A percentile compares a stretch with the other conserved stretches of the same genome.
Conservation (phyloP, 2,329 filamentous ascomycete genomes). For the Penicillium oxalicum region DNA sequence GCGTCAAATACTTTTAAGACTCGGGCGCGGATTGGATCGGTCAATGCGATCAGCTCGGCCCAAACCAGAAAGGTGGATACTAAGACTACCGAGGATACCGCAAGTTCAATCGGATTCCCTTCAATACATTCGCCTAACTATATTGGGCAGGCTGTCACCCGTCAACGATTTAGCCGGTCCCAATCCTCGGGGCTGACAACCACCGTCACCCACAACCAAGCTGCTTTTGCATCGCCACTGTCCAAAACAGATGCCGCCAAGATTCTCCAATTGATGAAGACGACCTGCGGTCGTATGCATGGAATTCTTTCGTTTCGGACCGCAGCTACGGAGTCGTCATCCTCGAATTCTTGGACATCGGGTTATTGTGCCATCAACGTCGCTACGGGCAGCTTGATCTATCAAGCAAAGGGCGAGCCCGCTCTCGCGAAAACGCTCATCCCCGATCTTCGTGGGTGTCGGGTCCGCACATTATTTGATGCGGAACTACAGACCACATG, state of each 20-base stretch:
- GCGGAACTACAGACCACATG: slow-evolving; percentile 42
- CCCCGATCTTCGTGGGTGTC: slow-evolving; percentile 45
- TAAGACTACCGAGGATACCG: slow-evolving; percentile 35
- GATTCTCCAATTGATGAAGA: slow-evolving; percentile 48
- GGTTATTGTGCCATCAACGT: slow-evolving; percentile 50
- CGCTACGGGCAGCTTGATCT: slow-evolving; percentile 45
- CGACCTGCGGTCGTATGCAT: slow-evolving; percentile 48
- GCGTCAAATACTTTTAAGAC: slow-evolving; percentile 29
- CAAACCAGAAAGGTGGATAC: slow-evolving; percentile 33
- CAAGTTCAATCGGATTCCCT: slow-evolving; percentile 44
- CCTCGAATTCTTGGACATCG: slow-evolving; percentile 42
- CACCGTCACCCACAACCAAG: slow-evolving; percentile 23
- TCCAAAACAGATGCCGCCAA: slow-evolving; percentile 43
- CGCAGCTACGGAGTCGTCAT: slow-evolving; percentile 39
- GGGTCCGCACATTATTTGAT: slow-evolving; percentile 45
- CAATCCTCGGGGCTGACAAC: slow-evolving; percentile 24
- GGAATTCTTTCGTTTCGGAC: slow-evolving; percentile 48
- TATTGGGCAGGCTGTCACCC: slow-evolving; percentile 26
- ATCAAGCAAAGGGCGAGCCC: slow-evolving; percentile 47
- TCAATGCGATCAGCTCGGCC: slow-evolving; percentile 31
- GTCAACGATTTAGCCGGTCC: slow-evolving; percentile 32
- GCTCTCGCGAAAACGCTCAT: slow-evolving; percentile 45
- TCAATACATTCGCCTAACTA: slow-evolving; percentile 42
- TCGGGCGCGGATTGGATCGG: slow-evolving; percentile 36
- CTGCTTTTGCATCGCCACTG: slow-evolving; percentile 31